A percentile compares a stretch with the other conserved stretches of the same genome.
phyloP scores from a whole-genome alignment of 495 filamentous ascomycete species.

The Pseudevernia furfuracea region DNA sequence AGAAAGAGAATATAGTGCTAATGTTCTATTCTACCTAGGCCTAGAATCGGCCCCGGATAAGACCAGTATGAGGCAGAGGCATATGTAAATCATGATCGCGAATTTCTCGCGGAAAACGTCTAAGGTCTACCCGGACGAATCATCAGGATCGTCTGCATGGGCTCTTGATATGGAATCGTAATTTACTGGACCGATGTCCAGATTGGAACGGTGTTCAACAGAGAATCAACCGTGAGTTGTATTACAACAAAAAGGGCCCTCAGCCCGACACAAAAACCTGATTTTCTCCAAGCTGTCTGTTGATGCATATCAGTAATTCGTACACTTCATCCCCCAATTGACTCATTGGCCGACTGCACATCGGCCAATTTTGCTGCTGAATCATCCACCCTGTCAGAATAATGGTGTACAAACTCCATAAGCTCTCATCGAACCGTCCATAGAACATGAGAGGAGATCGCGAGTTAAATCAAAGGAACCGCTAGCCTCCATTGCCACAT shows the following conservation, averaged over 20 bases:
- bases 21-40: conserved; percentile 33
- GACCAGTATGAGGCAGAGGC: neutral
- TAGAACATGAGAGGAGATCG: neutral
- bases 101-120: neutral
- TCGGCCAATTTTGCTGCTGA: neutral
- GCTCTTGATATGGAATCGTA: neutral
- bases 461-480: neutral
- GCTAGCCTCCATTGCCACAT: conserved; percentile 12
- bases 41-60: conserved; percentile 70
- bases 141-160: neutral
- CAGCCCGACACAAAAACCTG: no score
- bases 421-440: neutral
- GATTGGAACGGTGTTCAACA: neutral
- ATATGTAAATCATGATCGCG: neutral
- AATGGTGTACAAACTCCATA: conserved; percentile 6
- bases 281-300: neutral
- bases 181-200: neutral
- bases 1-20: neutral
- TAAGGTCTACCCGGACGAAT: neutral
- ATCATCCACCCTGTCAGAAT: neutral
- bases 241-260: neutral
- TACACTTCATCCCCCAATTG: neutral
- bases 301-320: conserved; percentile 2
- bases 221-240: neutral
- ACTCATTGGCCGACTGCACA: neutral